Evolutionary conservation across 306 rosid genomes (phyloP).

Genomic region (Nissolia schottii): DNA sequence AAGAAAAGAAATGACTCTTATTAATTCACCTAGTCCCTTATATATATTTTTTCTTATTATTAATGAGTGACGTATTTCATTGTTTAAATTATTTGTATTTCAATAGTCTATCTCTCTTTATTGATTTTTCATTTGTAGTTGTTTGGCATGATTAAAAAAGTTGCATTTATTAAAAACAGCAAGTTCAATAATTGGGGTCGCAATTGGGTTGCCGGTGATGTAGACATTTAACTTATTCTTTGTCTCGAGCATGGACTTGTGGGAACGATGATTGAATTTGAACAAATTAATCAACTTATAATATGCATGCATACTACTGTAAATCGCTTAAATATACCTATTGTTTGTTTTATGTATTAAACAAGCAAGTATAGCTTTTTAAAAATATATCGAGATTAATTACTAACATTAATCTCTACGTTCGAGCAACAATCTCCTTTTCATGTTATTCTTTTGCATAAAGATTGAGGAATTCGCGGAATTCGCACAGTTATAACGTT

Average conservation of each 20-base stretch:
- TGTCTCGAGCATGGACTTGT: slow-evolving; percentile 10
- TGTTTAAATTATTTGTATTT: neutral
- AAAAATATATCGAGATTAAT: neutral
- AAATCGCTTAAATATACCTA: neutral
- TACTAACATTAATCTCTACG: neutral
- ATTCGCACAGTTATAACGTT: neutral
- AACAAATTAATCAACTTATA: neutral
- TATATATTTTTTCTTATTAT: neutral
- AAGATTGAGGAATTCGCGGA: neutral
- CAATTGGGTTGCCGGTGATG: slow-evolving; percentile 28
- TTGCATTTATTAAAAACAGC: neutral
- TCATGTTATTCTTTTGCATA: neutral
- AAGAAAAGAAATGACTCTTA: no score
- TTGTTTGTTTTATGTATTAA: neutral
- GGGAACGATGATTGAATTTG: neutral
- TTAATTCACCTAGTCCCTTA: no score
- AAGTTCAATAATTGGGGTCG: neutral
- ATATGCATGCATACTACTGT: neutral
- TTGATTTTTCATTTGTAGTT: slow-evolving; percentile 21
- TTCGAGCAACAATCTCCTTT: neutral
- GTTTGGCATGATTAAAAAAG: neutral
- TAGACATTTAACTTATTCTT: slow-evolving; percentile 19
- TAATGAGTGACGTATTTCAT: slow-evolving; percentile 7
- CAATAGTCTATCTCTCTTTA: neutral
- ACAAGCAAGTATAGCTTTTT: neutral